Percentiles rank a stretch among this genome's conserved stretches.
Conservation (phyloP, 2,329 filamentous ascomycete genomes). For the Alternaria infectoria region DNA sequence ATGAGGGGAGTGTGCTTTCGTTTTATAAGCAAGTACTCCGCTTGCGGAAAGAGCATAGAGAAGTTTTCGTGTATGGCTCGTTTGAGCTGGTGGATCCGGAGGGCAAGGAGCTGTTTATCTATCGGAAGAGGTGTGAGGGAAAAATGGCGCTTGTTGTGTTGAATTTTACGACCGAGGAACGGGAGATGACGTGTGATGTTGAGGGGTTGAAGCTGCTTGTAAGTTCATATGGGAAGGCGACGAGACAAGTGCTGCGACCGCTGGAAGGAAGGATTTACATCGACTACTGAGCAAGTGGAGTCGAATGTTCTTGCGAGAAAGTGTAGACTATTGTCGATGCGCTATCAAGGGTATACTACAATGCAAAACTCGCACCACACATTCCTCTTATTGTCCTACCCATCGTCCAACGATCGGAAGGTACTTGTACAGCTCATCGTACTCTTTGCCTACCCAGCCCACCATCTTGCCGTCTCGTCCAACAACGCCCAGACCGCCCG, state of each 20-base stretch:
- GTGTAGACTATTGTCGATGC: not conserved
- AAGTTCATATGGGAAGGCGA: slow-evolving; percentile 45
- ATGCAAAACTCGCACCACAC: slow-evolving; percentile 13
- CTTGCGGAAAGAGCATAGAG: slow-evolving; percentile 64
- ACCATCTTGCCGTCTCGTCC: slow-evolving; percentile 71
- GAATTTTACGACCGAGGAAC: slow-evolving; percentile 45
- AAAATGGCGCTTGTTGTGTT: slow-evolving; percentile 43
- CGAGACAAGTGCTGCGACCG: slow-evolving; percentile 32
- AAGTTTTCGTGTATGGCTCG: slow-evolving; percentile 71
- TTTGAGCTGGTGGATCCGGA: slow-evolving; percentile 63
- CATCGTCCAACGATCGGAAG: slow-evolving; percentile 64
- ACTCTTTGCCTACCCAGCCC: slow-evolving; percentile 82
- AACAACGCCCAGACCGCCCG: slow-evolving; percentile 79
- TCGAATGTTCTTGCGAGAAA: not conserved
- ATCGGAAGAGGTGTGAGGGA: slow-evolving; percentile 43
- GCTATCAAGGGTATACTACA: slow-evolving; percentile 29
- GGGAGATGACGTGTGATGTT: slow-evolving; percentile 5
- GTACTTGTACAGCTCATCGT: slow-evolving; percentile 73
- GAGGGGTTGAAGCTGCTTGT: slow-evolving; percentile 52
- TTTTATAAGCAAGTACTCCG: slow-evolving; percentile 63
- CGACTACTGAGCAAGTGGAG: slow-evolving; percentile 23
- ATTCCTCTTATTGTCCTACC: slow-evolving; percentile 43
- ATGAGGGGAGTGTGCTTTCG: slow-evolving; percentile 61
- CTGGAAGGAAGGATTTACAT: slow-evolving; percentile 49
- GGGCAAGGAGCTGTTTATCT: slow-evolving; percentile 61